phyloP scores from a whole-genome alignment of 495 filamentous ascomycete genomes.

The Podospora pseudopauciseta region DNA sequence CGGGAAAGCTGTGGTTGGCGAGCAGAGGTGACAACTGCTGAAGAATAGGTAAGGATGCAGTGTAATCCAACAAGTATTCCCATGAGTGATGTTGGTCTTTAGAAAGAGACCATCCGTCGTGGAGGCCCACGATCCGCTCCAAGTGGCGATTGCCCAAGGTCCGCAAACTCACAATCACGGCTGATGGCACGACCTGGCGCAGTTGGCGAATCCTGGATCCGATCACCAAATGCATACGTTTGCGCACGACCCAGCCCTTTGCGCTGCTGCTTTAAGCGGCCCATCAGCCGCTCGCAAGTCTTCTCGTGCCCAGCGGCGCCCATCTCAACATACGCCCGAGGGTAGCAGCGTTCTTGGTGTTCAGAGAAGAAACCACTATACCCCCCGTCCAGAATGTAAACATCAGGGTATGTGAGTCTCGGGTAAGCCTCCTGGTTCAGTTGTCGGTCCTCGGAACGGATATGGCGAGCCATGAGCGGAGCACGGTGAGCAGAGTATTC shows the following conservation, averaged over 20 bases:
- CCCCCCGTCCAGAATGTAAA: conserved; percentile 95
- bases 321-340: conserved; percentile 97
- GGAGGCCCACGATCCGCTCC: conserved; percentile 52
- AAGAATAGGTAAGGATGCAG: not conserved
- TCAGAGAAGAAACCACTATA: conserved; percentile 88
- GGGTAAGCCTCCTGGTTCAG: conserved; percentile 82
- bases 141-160: conserved; percentile 52
- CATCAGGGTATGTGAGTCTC: conserved; percentile 82
- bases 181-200: conserved; percentile 52
- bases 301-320: conserved; percentile 79
- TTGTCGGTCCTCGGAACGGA: conserved; percentile 81
- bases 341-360: conserved; percentile 75
- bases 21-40: not conserved
- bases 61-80: not conserved
- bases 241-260: conserved; percentile 81
- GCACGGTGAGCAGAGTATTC: conserved; percentile 97
- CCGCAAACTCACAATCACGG: conserved; percentile 41
- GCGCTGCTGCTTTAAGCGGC: conserved; percentile 72
- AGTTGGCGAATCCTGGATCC: conserved; percentile 79
- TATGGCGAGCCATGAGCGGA: conserved; percentile 89
- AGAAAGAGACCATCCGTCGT: conserved; percentile 73
- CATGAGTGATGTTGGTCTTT: conserved; percentile 14
- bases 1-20: not conserved
- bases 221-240: conserved; percentile 87
- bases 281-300: conserved; percentile 91